Base-by-base conservation (phyloP, 2,329 filamentous ascomycete species). In the Cercospora beticola region DNA sequence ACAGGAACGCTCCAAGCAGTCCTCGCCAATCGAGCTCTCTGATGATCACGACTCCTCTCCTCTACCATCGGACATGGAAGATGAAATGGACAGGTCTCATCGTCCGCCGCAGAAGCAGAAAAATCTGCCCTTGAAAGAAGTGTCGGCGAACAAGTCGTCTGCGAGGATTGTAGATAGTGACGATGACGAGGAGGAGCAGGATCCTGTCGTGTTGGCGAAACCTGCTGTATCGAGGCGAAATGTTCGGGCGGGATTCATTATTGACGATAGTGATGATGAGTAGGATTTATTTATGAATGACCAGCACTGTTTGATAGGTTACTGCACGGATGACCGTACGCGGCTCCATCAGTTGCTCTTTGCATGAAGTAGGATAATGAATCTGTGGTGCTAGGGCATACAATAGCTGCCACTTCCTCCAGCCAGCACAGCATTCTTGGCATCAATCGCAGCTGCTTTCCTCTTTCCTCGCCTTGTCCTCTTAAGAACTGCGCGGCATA, bases 171-270 rank as follows among this genome's bases (percentile, higher is more conserved):
- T 77, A 8, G 76, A 78, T 40, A 79, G 81, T 30, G 81, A 81
- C 4, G 80, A 82, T 5, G 81, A 82, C 10, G 81, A 83, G 5
- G 80, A 81, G 49, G 76, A 23, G 46, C 46, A 52, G 10, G 16
- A 72, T 49, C 73, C 78, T 58, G 76, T 78, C 18, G 73, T 76
- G 14, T 75, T 52, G 12, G 46, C 76, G 8, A 79, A 80, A 63
- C 75, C 77, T 14, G 74, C 74, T 18, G 65, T 52, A 14, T 52
- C 68, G 16, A 78, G 78, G 46, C 78, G 81, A 31, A 79, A 74
- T 59, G 77, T 76, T 52, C 76, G 82, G 62, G 82, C 79, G 43
- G 81, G 80, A 0, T 83, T 83, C 68, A 74, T 84, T 46, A 74
- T 83, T 73, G 82, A 82, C 66, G 82, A 83, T 74, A 74, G 71